Evolutionary conservation across 192 early-diverging fungal genomes (phyloP), one percentile per base, ranked within the genome.

Genomic region (Allomyces javanicus): DNA sequence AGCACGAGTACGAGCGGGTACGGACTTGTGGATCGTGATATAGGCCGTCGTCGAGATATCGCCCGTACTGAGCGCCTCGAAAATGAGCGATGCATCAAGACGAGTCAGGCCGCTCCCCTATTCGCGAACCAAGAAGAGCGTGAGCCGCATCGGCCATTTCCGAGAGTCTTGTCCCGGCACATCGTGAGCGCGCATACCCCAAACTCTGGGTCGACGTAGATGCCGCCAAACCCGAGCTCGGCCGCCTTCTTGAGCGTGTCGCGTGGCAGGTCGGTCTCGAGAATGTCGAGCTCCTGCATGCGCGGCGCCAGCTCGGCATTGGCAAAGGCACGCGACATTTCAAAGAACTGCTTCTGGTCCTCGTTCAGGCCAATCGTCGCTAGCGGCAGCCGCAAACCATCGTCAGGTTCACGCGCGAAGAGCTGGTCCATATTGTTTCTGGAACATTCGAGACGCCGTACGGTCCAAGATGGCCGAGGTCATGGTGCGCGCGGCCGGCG

Each of bases 211-310:
- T 70, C 69, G 44, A 71, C 70, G 61, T 77, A 77, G 22, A 75
- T 25, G 5, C 75, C 75, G 19, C 82, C 82, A 65, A 83, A 83
- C 1, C 82, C 82, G 17, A 83, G 77, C 65, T 74, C 74, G 12
- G 80, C 82, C 6, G 78, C 80, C 61, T 77, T 76, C 33, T 73
- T 72, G 19, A 83, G 68, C 12, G 73, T 71, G 33, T 78, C 77
- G 55, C 33, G 66, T 1, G 82, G 82, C 33, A 81, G 78, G 66
- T 68, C 43, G 17, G 17, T n/a, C 43, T 76, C 70, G 11, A 72
- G 74, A 66, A 74, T 73, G 69, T 83, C 82, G 80, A 81, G 82
- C 67, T 78, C 73, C 33, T 75, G 78, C 77, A 79, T 79, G 70
- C 80, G 74, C 43, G 81, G 81, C 4, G 77, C 74, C 22, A 83